phyloP scores from a whole-genome alignment of 108 stramenopile genomes.

The Discostella pseudostelligera region DNA sequence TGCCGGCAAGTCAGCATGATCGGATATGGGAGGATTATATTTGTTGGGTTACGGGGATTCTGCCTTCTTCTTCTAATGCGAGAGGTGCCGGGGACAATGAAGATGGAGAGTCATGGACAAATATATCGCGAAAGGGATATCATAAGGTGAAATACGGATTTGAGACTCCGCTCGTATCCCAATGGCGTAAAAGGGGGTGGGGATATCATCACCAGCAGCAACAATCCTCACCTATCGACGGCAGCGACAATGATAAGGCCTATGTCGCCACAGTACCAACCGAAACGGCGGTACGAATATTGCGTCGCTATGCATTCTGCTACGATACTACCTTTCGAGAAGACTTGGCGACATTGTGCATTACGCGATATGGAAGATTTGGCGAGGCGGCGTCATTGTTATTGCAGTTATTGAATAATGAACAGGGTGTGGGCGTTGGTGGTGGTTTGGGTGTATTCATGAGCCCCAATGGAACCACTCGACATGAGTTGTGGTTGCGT shows the following conservation, averaged over 20 bases:
- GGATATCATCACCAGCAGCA: constrained; percentile 8
- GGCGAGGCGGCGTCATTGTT: constrained; percentile 90
- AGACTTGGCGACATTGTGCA: constrained; percentile 40
- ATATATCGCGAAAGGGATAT: constrained; percentile 19
- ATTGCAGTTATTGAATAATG: constrained; percentile 83
- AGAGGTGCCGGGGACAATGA: background rate
- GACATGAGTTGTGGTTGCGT: constrained; percentile 93
- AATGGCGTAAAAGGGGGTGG: constrained; percentile 44
- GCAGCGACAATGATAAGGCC: background rate
- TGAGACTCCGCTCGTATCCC: constrained; percentile 31
- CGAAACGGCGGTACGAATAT: constrained; percentile 41
- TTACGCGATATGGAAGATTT: constrained; percentile 47
- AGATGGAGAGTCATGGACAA: background rate
- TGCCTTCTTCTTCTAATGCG: constrained; percentile 28
- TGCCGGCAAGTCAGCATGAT: constrained; percentile 93
- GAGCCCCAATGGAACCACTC: constrained; percentile 61
- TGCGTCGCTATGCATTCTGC: constrained; percentile 46
- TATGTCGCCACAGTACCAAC: constrained; percentile 30
- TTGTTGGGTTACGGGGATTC: constrained; percentile 70
- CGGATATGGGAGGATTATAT: constrained; percentile 85
- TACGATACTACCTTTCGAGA: constrained; percentile 42
- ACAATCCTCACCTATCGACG: background rate
- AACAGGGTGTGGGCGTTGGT: constrained; percentile 12
- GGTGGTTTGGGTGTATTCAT: constrained; percentile 33
- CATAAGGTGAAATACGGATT: constrained; percentile 48